A percentile compares a stretch with the other conserved stretches of the same genome.
These are phyloP conservation scores for Fusarium paranaense DNA, from an alignment of 2,329 filamentous ascomycete genomes.

Conservation along the genomic window DNA sequence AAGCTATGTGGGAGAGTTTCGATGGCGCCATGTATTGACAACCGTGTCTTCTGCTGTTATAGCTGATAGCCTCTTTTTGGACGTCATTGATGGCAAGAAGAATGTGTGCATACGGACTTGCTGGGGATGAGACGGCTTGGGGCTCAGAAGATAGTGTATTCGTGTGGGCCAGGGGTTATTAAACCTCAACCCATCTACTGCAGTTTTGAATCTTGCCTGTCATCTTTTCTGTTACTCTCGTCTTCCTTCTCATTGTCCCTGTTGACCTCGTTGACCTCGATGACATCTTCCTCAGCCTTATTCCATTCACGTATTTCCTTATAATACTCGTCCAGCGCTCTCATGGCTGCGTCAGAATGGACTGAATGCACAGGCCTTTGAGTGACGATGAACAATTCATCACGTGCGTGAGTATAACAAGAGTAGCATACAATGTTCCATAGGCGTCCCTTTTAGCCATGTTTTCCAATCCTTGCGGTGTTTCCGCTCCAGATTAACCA, in stretches of 20 bases:
- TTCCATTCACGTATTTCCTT: not conserved
- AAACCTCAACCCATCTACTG: not conserved
- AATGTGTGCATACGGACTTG: not conserved
- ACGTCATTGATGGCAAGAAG: not conserved
- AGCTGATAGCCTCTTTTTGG: not conserved
- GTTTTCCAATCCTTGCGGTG: not conserved
- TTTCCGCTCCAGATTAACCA: not conserved
- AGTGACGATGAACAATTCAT: not conserved
- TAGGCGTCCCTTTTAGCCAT: not conserved
- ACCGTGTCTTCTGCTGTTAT: not conserved
- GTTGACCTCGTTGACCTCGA: not conserved
- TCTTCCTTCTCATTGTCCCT: not conserved
- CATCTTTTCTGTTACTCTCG: not conserved
- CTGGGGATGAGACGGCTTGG: not conserved
- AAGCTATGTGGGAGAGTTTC: not conserved
- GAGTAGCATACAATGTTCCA: not conserved
- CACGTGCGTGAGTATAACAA: not conserved
- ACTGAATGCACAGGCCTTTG: not conserved
- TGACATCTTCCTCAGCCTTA: not conserved
- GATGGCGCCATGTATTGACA: not conserved
- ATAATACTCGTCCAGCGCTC: not conserved
- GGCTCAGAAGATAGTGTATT: not conserved
- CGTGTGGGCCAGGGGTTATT: not conserved
- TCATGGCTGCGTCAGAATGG: not conserved
- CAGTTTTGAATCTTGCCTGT: not conserved